Base-by-base conservation (phyloP, 305 asterid genomes). In the Ajuga reptans region DNA sequence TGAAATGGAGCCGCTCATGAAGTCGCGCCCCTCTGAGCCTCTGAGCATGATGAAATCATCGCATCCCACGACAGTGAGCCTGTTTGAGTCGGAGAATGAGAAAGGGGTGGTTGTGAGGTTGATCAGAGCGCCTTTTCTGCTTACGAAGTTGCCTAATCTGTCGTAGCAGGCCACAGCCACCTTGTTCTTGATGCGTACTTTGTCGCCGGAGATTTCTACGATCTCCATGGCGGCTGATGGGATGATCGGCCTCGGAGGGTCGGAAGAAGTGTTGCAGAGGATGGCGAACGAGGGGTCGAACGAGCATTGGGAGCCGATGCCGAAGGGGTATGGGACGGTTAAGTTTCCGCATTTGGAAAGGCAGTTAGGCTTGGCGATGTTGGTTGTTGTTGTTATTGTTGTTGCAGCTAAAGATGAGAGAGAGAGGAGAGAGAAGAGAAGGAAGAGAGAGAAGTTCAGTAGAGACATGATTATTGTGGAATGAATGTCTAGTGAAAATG, bases 271-370 rank as follows among this genome's bases (percentile, higher is more conserved):
- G 67, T 78, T 64, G 79, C 93, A 87, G 69, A 14, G 60, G 58
- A 87, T 37, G 3, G 75, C 73, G 53, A 84, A 85, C 21, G 17
- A 63, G 0, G 64, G 6, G 62, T 46, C 41, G 0, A 78, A 0
- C 0, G 84, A 76, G 69, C 95, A 87, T 3, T 73, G 80, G 0
- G 49, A 1, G 51, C 86, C 86, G 17, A 86, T 11, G 9, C 92
- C 90, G 37, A 87, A 87, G 1, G 90, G 94, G 29, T 77, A 87
- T 7, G 85, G 89, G 9, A 87, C 72, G 0, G 81, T 81, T 2
- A 83, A 1, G 78, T 83, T 78, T 1, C 93, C 90, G 6, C 90
- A 87, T 46, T 83, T 50, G 63, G 46, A 58, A 4, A 9, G 80
- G 75, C 89, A 86, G 18, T 77, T 73, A 2, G 79, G 81, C 64